A percentile compares a stretch with the other conserved stretches of the same genome.
These are phyloP conservation scores for Xylaria sp. DNA, from an alignment of 2,329 filamentous ascomycete genomes.

Conservation along the genomic window DNA sequence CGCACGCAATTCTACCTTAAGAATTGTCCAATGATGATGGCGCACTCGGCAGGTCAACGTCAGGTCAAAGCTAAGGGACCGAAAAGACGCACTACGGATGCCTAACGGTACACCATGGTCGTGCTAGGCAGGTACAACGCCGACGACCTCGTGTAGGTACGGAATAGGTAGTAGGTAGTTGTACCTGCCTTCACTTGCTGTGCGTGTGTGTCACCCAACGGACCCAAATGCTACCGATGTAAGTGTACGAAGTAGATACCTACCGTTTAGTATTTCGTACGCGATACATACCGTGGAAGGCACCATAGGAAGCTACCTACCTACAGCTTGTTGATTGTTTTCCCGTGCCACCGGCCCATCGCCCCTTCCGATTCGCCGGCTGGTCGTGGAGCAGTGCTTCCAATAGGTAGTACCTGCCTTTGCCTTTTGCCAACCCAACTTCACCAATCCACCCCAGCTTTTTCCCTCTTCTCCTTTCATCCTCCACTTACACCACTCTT, in stretches of 20 bases:
- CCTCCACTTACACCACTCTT: slow-evolving; percentile 5
- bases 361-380: slow-evolving; percentile 27
- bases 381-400: slow-evolving; percentile 19
- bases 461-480: slow-evolving; percentile 11
- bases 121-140: no score
- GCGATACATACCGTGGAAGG: no score
- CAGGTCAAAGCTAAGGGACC: background rate
- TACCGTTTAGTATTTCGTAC: no score
- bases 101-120: no score
- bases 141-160: no score
- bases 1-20: slow-evolving; percentile 12
- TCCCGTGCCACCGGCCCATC: slow-evolving; percentile 22
- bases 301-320: slow-evolving; percentile 4
- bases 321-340: slow-evolving; percentile 23
- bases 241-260: background rate
- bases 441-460: slow-evolving; percentile 15
- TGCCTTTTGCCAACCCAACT: slow-evolving; percentile 15
- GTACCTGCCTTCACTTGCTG: slow-evolving; percentile 6
- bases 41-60: background rate
- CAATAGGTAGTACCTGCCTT: slow-evolving; percentile 15
- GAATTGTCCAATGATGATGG: slow-evolving; percentile 11
- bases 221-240: background rate
- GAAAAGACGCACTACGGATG: background rate
- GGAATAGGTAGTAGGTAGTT: no score
- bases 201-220: slow-evolving; percentile 9